These are phyloP conservation scores for Rubus idaeus DNA, from an alignment of 306 rosid genomes.

Conservation along the genomic window DNA sequence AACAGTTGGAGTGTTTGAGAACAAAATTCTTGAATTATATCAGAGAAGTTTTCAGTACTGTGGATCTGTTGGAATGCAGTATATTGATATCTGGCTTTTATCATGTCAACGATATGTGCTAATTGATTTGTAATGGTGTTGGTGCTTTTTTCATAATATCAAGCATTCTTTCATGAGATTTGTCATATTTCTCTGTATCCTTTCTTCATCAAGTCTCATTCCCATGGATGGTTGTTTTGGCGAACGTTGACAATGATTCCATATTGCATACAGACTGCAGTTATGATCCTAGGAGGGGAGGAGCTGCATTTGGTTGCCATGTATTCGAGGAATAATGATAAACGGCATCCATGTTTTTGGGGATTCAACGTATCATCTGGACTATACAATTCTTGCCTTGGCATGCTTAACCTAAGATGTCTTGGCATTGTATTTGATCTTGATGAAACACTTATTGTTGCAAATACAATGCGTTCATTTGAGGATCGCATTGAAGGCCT, in stretches of 20 bases:
- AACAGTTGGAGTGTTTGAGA: background rate
- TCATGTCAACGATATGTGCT: background rate
- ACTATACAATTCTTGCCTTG: slow-evolving; percentile 81
- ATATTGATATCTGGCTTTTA: background rate
- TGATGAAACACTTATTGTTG: slow-evolving; percentile 96
- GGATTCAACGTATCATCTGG: slow-evolving; percentile 77
- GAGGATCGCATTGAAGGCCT: slow-evolving; percentile 96
- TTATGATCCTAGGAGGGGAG: slow-evolving; percentile 68
- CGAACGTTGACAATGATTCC: slow-evolving; percentile 20
- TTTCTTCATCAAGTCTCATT: background rate
- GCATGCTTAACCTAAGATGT: slow-evolving; percentile 94
- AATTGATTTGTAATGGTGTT: background rate
- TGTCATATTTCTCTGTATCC: background rate
- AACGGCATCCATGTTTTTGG: slow-evolving; percentile 80
- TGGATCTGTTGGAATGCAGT: slow-evolving; percentile 3
- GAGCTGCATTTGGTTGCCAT: slow-evolving; percentile 96
- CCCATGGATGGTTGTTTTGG: slow-evolving; percentile 16
- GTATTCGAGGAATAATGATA: slow-evolving; percentile 65
- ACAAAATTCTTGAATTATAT: slow-evolving; percentile 4
- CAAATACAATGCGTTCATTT: slow-evolving; percentile 98
- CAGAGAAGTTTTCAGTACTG: background rate
- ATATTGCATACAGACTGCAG: slow-evolving; percentile 73
- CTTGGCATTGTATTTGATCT: slow-evolving; percentile 98
- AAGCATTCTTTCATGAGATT: background rate
- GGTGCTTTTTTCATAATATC: background rate